phyloP scores from a whole-genome alignment of 768 basidiomycete genomes.

The Hericium alpestre region DNA sequence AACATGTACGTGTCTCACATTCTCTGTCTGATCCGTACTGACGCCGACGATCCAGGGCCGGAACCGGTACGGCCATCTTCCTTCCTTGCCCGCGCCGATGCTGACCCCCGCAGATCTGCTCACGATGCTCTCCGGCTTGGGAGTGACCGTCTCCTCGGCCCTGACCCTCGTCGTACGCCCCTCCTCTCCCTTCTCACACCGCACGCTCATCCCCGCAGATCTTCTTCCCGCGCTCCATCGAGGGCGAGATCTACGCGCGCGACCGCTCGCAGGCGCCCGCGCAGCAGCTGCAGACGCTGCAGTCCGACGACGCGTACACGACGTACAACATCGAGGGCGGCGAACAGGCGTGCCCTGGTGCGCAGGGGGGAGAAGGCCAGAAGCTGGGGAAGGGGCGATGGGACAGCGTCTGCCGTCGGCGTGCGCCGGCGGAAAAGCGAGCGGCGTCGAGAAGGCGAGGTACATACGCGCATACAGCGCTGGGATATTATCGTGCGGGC shows the following conservation, averaged over 20 bases:
- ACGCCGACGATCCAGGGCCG: no score
- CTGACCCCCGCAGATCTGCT: constrained; percentile 7
- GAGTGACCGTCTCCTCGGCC: constrained; percentile 10
- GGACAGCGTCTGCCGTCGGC: neutral
- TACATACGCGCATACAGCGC: neutral
- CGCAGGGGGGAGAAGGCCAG: neutral
- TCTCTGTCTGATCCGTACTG: neutral
- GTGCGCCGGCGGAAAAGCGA: neutral
- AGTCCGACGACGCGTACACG: constrained; percentile 11
- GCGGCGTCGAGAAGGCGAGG: neutral
- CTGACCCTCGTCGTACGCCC: constrained; percentile 11
- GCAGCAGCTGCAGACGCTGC: constrained; percentile 4
- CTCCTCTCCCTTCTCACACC: neutral
- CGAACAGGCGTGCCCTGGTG: neutral
- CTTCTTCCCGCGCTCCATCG: constrained; percentile 14
- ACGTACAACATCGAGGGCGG: constrained; percentile 6
- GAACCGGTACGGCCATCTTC: no score
- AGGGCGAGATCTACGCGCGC: constrained; percentile 9
- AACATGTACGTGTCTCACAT: constrained; percentile 32
- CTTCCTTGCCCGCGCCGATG: no score
- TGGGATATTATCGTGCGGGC: neutral
- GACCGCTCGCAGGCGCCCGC: neutral
- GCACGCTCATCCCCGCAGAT: constrained; percentile 1
- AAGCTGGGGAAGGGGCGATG: neutral
- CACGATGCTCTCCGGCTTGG: constrained; percentile 7